Percentiles rank a stretch among this genome's conserved stretches.
phyloP scores from a whole-genome alignment of 1,284 basidiomycete genomes.

The Ustilago shanxiensis region DNA sequence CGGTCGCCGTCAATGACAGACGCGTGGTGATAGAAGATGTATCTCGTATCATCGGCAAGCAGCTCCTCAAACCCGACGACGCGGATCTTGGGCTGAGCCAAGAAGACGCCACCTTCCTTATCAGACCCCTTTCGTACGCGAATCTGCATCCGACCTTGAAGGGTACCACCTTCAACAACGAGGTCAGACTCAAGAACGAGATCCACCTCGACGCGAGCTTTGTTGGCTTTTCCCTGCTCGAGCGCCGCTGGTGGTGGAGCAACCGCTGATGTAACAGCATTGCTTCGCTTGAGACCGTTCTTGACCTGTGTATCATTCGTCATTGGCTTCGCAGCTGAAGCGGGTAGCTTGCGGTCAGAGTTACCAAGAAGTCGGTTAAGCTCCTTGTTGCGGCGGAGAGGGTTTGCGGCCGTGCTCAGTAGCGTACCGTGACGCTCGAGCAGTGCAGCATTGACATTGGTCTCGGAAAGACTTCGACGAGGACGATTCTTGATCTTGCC shows the following conservation, averaged over 20 bases:
- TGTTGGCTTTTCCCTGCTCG: slow-evolving; percentile 69
- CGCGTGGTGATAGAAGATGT: slow-evolving; percentile 87
- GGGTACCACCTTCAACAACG: slow-evolving; percentile 83
- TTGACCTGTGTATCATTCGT: slow-evolving; percentile 12
- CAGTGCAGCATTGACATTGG: slow-evolving; percentile 22
- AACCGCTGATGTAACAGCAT: slow-evolving; percentile 25
- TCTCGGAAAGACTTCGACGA: slow-evolving; percentile 40
- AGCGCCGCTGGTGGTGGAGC: slow-evolving; percentile 45
- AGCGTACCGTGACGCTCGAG: slow-evolving; percentile 61
- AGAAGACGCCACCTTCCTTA: slow-evolving; percentile 74
- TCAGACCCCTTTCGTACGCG: slow-evolving; percentile 76
- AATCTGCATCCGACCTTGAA: slow-evolving; percentile 82
- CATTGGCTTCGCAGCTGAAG: slow-evolving; percentile 29
- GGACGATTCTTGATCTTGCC: slow-evolving; percentile 38
- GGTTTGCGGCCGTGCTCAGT: slow-evolving; percentile 55
- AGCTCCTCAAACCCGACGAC: slow-evolving; percentile 88
- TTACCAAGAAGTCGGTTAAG: slow-evolving; percentile 59
- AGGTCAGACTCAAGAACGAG: slow-evolving; percentile 82
- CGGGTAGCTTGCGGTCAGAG: slow-evolving; percentile 46
- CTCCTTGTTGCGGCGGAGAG: slow-evolving; percentile 57
- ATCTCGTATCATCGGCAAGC: slow-evolving; percentile 76
- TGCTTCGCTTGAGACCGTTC: slow-evolving; percentile 28
- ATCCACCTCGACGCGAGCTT: slow-evolving; percentile 85
- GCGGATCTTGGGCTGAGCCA: slow-evolving; percentile 84
- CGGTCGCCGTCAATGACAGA: slow-evolving; percentile 73